Base-by-base conservation (phyloP, 23 red algal species). In the Gracilariopsis chorda region DNA sequence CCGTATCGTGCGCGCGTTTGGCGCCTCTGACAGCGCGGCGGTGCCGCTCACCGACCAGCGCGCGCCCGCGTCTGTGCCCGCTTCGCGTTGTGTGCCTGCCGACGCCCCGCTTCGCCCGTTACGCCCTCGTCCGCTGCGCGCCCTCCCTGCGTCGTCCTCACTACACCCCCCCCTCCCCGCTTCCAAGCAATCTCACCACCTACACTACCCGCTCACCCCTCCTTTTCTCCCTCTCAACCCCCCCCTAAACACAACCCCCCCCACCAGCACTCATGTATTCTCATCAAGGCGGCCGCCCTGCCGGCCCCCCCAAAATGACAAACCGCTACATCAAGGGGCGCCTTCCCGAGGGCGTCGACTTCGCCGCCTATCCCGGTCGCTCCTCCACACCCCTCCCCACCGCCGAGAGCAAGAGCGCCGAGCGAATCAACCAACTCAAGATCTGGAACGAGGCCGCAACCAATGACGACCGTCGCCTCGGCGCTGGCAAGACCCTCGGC, bases 371-470 rank as follows among this genome's bases (percentile, higher is more conserved):
- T 51, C 91, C 91, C 51, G 91, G 91, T 36, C 91, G 91, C 71
- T 85, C 91, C 19, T 80, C 79, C 14, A 94, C 91, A 14, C 91
- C 91, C n/a, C 62, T 94, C 25, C 91, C 91, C 47, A 94, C 91
- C 37, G 91, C 91, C 2, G 80, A 85, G 71, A 86, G 80, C 68
- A 94, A 94, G 59, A 76, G 80, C 73, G 91, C 91, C 25, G 91
- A 94, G 71, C 91, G 91, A 28, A 85, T 94, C 43, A 85, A 86
- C 29, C 91, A 94, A 73, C 91, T 94, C 72, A 85, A 94, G 80
- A 94, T 94, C 68, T 94, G 91, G 91, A 94, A 94, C 55, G 91
- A 94, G 51, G 91, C 91, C 42, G 91, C 91, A 16, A 94, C 91
- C 36, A 86, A 77, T 41, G 91, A 86, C 28, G 91, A 94, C 20